These are phyloP conservation scores for Craterostigma plantagineum DNA, from an alignment of 257 asterid genomes.

Conservation along the genomic window DNA sequence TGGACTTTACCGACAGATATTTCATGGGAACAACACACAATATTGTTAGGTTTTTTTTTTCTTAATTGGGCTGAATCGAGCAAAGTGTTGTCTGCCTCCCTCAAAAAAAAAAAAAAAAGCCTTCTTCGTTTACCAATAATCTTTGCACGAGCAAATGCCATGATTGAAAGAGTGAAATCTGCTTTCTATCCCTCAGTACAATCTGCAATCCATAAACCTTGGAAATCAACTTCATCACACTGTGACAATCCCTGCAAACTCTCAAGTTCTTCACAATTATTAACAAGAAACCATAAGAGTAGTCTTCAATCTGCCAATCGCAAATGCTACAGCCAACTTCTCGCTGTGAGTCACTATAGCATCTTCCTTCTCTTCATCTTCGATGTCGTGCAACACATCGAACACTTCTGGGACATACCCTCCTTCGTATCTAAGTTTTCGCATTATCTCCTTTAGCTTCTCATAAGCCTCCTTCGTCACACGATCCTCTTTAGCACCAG, in stretches of 20 bases:
- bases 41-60: no score
- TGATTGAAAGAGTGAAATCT: slow-evolving; percentile 41
- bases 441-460: slow-evolving; percentile 33
- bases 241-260: slow-evolving; percentile 60
- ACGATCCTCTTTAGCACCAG: slow-evolving; percentile 20
- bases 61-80: no score
- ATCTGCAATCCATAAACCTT: slow-evolving; percentile 34
- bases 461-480: slow-evolving; percentile 26
- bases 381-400: slow-evolving; percentile 38
- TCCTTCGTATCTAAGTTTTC: slow-evolving; percentile 29
- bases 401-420: slow-evolving; percentile 40
- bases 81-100: no score
- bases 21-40: no score
- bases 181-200: slow-evolving; percentile 50
- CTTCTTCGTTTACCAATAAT: slow-evolving; percentile 41
- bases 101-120: no score
- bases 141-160: slow-evolving; percentile 53
- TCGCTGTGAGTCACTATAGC: slow-evolving; percentile 47
- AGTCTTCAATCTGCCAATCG: slow-evolving; percentile 26
- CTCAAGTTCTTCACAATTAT: slow-evolving; percentile 62
- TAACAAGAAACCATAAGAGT: slow-evolving; percentile 19
- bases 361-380: slow-evolving; percentile 58
- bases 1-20: no score
- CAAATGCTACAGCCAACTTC: slow-evolving; percentile 63
- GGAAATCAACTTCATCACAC: slow-evolving; percentile 50